These are phyloP conservation scores for Irpex sp. DNA, from an alignment of 1,284 basidiomycete species.

Conservation along the genomic window DNA sequence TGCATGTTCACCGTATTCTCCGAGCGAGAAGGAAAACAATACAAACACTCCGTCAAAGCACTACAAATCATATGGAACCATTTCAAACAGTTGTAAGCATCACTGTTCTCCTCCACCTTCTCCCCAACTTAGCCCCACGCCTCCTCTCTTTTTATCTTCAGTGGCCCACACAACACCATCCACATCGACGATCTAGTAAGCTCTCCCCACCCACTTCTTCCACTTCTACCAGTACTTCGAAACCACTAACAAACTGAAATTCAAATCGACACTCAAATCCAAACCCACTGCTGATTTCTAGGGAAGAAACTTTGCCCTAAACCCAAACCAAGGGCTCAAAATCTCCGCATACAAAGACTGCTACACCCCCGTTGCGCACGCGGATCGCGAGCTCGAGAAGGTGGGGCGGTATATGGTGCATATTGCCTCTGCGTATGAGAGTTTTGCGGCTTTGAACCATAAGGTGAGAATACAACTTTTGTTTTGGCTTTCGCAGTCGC, in stretches of 20 bases:
- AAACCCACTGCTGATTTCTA: conserved; percentile 25
- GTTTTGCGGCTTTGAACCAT: conserved; percentile 57
- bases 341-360: conserved; percentile 80
- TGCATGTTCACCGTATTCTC: conserved; percentile 90
- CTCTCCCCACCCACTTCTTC: conserved; percentile 15
- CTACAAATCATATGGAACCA: conserved; percentile 87
- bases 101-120: not conserved
- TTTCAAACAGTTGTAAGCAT: conserved; percentile 75
- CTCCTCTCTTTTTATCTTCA: conserved; percentile 28
- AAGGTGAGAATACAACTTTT: too few species aligned
- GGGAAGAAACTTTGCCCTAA: conserved; percentile 85
- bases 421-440: conserved; percentile 42
- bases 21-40: conserved; percentile 66
- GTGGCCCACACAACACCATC: conserved; percentile 74
- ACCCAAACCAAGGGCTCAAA: conserved; percentile 81
- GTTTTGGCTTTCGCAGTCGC: too few species aligned
- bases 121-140: not conserved
- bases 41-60: conserved; percentile 80
- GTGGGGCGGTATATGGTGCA: conserved; percentile 63
- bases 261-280: not conserved
- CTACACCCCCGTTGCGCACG: conserved; percentile 54
- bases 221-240: too few species aligned
- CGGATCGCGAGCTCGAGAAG: conserved; percentile 67
- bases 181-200: conserved; percentile 84
- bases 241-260: too few species aligned